A percentile compares a stretch with the other conserved stretches of the same genome.
Evolutionary conservation across 371 early-diverging fungal species (phyloP).

Genomic region (Mycotypha africana): DNA sequence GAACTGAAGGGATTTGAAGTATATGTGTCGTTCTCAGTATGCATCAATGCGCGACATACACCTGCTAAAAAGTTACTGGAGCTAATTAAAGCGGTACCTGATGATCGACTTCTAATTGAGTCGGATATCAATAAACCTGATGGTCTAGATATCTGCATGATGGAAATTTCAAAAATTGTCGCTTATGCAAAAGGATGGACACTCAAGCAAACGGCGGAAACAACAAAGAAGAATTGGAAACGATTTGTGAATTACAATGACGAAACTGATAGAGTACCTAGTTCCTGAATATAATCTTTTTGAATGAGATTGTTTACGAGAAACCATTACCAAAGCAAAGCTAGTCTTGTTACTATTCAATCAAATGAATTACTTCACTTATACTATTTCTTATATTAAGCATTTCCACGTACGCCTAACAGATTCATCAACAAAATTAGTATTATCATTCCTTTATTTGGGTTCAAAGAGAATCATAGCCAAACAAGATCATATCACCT

Average conservation of each 20-base stretch:
- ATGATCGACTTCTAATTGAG: slow-evolving; percentile 75
- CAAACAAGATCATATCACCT: too few species aligned
- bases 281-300: too few species aligned
- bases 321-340: too few species aligned
- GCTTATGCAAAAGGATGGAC: slow-evolving; percentile 67
- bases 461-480: too few species aligned
- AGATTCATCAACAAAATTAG: too few species aligned
- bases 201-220: slow-evolving; percentile 45
- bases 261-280: too few species aligned
- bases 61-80: slow-evolving; percentile 40
- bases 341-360: too few species aligned
- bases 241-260: slow-evolving; percentile 42
- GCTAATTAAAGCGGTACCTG: slow-evolving; percentile 61
- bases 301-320: too few species aligned
- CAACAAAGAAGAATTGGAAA: slow-evolving; percentile 57
- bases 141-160: slow-evolving; percentile 52
- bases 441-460: too few species aligned
- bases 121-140: slow-evolving; percentile 69
- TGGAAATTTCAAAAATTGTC: slow-evolving; percentile 53
- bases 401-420: too few species aligned
- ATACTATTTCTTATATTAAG: too few species aligned
- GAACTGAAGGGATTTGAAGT: slow-evolving; percentile 31
- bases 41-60: slow-evolving; percentile 51
- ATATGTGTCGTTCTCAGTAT: slow-evolving; percentile 64
- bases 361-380: too few species aligned